Base-by-base conservation (phyloP, 2,329 filamentous ascomycete species). In the Trichoderma citrinoviride region DNA sequence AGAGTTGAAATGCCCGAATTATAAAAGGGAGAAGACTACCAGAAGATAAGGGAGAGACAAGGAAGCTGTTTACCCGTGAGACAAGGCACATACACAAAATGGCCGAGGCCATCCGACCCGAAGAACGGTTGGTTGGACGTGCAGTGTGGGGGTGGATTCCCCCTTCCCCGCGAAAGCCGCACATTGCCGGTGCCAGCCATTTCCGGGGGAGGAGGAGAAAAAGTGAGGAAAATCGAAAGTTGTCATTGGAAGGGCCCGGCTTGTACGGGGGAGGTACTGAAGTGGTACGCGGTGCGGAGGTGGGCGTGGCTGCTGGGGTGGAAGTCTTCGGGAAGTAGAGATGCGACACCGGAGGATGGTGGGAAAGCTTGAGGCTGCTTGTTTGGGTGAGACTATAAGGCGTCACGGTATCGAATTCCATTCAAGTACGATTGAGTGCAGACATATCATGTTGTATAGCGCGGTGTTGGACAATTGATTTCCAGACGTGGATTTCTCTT, bases 161-260 rank as follows among this genome's bases (percentile, higher is more conserved):
- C n/a, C 19, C 68, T 65, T 69, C 43, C 61, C 68, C 68, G 69
- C 69, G 68, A 70, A 67, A 76, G 74, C 75, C 75, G 75, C 69
- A 70, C 73, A 76, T 76, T 77, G 75, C 75, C 75, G 75, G 68
- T 68, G 71, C 68, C 72, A 75, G 70, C 73, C 73, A 61, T 55
- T 61, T 33, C 43, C 21, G 40, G 54, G 54, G 54, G 19, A 40
- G 21, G 21, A 56, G 53, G 44, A 2, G n/a, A n/a, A n/a, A n/a
- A n/a, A n/a, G n/a, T n/a, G n/a, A n/a, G n/a, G n/a, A n/a, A n/a
- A n/a, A n/a, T n/a, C n/a, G n/a, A n/a, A n/a, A n/a, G n/a, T n/a
- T n/a, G n/a, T n/a, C n/a, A n/a, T n/a, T n/a, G n/a, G n/a, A n/a
- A n/a, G n/a, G n/a, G n/a, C n/a, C n/a, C n/a, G n/a, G 19, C n/a